phyloP scores from a whole-genome alignment of 495 filamentous ascomycete genomes.

The Tetracladium setigerum region DNA sequence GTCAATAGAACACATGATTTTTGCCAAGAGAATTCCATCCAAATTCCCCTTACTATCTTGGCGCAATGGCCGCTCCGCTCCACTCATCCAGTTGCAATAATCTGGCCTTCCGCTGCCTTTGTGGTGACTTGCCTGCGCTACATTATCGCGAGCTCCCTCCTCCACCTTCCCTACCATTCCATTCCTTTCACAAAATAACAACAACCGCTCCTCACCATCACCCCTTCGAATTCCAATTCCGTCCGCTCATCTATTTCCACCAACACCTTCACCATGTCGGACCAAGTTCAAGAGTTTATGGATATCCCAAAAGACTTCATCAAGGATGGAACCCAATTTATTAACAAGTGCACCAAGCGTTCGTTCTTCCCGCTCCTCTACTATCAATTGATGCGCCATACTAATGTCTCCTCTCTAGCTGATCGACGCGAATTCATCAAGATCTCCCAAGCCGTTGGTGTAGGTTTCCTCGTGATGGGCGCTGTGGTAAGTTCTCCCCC shows the following conservation, averaged over 20 bases:
- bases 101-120: too few species aligned
- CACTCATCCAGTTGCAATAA: too few species aligned
- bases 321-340: conserved; percentile 72
- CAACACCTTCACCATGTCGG: conserved; percentile 47
- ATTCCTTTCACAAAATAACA: too few species aligned
- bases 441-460: conserved; percentile 91
- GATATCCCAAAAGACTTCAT: conserved; percentile 81
- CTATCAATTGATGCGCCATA: neutral
- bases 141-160: neutral
- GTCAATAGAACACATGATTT: too few species aligned
- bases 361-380: conserved; percentile 25
- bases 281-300: conserved; percentile 69
- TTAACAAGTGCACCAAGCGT: conserved; percentile 84
- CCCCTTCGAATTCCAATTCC: neutral
- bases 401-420: conserved; percentile 33
- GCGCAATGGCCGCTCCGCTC: too few species aligned
- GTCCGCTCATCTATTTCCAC: neutral
- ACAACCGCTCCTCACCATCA: neutral
- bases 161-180: neutral
- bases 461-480: conserved; percentile 85
- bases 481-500: conserved; percentile 14
- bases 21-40: too few species aligned
- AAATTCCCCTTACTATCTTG: too few species aligned
- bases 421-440: conserved; percentile 87
- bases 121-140: too few species aligned